A percentile compares a stretch with the other conserved stretches of the same genome.
Conservation (phyloP, 108 stramenopile genomes). For the Nannochloropsis gaditana region DNA sequence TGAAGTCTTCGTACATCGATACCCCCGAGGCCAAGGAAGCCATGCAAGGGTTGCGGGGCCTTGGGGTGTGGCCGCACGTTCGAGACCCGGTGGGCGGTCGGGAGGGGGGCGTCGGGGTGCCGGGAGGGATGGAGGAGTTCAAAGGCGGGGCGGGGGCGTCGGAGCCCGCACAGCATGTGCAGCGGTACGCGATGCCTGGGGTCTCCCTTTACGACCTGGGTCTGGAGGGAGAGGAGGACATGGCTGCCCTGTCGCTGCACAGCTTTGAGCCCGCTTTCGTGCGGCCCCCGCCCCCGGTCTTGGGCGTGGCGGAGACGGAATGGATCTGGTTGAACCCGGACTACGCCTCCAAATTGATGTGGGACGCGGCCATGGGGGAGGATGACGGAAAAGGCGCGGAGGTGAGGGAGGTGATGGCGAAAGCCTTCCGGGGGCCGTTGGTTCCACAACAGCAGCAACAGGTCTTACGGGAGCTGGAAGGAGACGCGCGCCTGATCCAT, state of each 20-base stretch:
- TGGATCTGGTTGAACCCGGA: constrained; percentile 57
- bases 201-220: constrained; percentile 43
- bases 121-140: not conserved
- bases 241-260: constrained; percentile 32
- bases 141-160: not conserved
- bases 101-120: not conserved
- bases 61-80: not conserved
- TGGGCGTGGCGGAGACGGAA: constrained; percentile 41
- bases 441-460: constrained; percentile 50
- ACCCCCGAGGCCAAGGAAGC: not conserved
- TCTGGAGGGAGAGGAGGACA: constrained; percentile 28
- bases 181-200: not conserved
- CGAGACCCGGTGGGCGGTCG: not conserved
- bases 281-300: constrained; percentile 52
- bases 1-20: not conserved
- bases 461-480: constrained; percentile 49
- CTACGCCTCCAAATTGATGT: constrained; percentile 55
- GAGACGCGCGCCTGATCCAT: constrained; percentile 46
- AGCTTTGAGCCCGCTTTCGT: constrained; percentile 53
- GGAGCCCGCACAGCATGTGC: not conserved
- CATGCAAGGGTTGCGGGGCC: constrained; percentile 10
- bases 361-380: constrained; percentile 55
- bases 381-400: constrained; percentile 45
- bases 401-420: constrained; percentile 54
- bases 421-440: constrained; percentile 55